Base-by-base conservation (phyloP, 495 filamentous ascomycete genomes). In the Podospora pseudoanserina region DNA sequence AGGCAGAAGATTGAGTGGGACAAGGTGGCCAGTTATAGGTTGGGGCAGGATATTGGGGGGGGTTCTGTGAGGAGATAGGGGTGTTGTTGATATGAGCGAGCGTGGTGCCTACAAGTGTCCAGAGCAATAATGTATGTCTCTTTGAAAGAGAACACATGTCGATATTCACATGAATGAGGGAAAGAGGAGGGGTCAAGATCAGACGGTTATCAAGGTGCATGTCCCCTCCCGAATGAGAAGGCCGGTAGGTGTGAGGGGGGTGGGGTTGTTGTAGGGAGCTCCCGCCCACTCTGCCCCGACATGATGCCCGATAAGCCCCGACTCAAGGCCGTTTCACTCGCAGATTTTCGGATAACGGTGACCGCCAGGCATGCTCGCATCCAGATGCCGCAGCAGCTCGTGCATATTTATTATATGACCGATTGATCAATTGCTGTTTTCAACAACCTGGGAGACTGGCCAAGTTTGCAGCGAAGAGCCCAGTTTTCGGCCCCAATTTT, bases 1-100 rank as follows among this genome's bases (percentile, higher is more conserved):
- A 87, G 96, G 77, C 96, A 99, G 84, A 97, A 97, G 85, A 92
- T 99, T 64, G 95, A 98, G 80, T 99, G 96, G 96, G 95, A 99
- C 79, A 98, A 97, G 83, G 92, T 99, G 71, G 89, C 91, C n/a
- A 93, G 92, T 69, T 99, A 99, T 80, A 80, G 93, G 65, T 80
- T 97, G 74, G 89, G 88, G 64, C 88, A 91, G 78, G 89, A 90
- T 69, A 89, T 91, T 72, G 85, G 86, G n/a, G 82, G 84, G 7
- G 85, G 83, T 39, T 79, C 79, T 70, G 79, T 79, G 56, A 81
- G 79, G 70, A 74, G 83, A 75, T 86, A 63, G 28, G 32, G 34
- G 30, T 32, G 30, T 4, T 49, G 39, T 49, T 49, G 39, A 49
- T 13, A 49, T 49, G 39, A 49, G 39, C 39, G 39, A 49, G 39